Evolutionary conservation across 192 early-diverging fungal species (phyloP).

Genomic region (Kappamyces sp.): DNA sequence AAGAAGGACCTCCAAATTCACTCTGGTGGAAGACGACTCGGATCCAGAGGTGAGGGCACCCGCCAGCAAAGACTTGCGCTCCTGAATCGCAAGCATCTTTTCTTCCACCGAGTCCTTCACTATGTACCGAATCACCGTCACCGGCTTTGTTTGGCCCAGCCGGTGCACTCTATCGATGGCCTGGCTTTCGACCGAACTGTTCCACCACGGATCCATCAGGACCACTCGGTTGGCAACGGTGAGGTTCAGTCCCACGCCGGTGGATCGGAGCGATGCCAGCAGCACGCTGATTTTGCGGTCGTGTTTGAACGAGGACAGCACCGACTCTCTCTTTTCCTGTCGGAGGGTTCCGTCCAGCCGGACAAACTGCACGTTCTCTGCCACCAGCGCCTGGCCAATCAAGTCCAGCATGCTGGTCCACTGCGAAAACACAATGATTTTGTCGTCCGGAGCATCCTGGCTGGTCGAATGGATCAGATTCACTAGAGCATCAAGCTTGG

Average conservation of each 20-base stretch:
- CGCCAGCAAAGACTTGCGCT: slow-evolving; percentile 62
- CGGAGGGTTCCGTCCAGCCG: slow-evolving; percentile 77
- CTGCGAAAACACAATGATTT: slow-evolving; percentile 39
- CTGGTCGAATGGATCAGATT: slow-evolving; percentile 11
- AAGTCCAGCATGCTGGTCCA: slow-evolving; percentile 66
- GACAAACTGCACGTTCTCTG: slow-evolving; percentile 53
- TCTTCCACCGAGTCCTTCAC: slow-evolving; percentile 70
- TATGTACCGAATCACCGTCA: slow-evolving; percentile 33
- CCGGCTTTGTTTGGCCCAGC: slow-evolving; percentile 38
- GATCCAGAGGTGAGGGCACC: slow-evolving; percentile 14
- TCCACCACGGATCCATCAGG: slow-evolving; percentile 54
- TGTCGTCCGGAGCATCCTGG: slow-evolving; percentile 17
- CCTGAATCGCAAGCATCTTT: slow-evolving; percentile 75
- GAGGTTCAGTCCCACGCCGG: slow-evolving; percentile 46
- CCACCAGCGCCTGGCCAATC: slow-evolving; percentile 48
- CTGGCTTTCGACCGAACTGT: slow-evolving; percentile 35
- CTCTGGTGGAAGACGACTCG: no score
- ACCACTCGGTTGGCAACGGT: slow-evolving; percentile 26
- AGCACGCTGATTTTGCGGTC: slow-evolving; percentile 38
- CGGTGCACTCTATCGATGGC: slow-evolving; percentile 45
- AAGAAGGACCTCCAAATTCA: no score
- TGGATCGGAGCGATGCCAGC: slow-evolving; percentile 30
- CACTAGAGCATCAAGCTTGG: slow-evolving; percentile 30
- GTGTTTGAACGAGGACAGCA: slow-evolving; percentile 55
- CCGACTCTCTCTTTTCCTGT: slow-evolving; percentile 47